phyloP scores from a whole-genome alignment of 306 rosid species.

The Castanea mollissima region DNA sequence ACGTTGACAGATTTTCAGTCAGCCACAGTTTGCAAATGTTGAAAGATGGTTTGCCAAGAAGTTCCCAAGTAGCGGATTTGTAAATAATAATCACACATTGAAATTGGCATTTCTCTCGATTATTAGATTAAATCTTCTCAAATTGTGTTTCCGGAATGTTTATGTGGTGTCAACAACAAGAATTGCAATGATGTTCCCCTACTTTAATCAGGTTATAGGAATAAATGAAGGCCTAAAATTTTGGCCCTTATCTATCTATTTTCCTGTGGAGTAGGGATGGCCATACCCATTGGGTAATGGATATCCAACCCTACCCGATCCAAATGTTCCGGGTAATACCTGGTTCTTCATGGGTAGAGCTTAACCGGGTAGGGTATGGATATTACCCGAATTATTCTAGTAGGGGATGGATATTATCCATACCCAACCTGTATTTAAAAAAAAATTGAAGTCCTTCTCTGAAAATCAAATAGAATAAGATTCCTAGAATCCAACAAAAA shows the following conservation, averaged over 20 bases:
- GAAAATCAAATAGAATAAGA: too few relatives aligned
- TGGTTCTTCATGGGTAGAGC: too few relatives aligned
- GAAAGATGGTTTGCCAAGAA: conserved; percentile 45
- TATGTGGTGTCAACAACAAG: conserved; percentile 47
- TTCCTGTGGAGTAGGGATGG: conserved; percentile 69
- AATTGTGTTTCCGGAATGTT: conserved; percentile 48
- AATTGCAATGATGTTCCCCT: conserved; percentile 57
- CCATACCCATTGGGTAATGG: too few relatives aligned
- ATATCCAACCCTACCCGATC: too few relatives aligned
- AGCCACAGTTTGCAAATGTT: conserved; percentile 56
- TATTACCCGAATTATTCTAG: too few relatives aligned
- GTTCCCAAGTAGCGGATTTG: conserved; percentile 38
- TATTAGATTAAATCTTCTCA: conserved; percentile 37
- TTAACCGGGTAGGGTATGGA: too few relatives aligned
- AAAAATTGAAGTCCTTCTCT: too few relatives aligned
- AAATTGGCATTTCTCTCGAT: conserved; percentile 47
- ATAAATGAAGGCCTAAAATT: conserved; percentile 55
- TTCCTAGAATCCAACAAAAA: too few relatives aligned
- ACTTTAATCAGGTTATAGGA: conserved; percentile 70
- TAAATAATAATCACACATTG: conserved; percentile 32
- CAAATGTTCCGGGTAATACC: too few relatives aligned
- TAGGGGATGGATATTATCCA: too few relatives aligned
- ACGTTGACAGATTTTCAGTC: conserved; percentile 64
- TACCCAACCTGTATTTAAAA: too few relatives aligned
- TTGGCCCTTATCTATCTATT: conserved; percentile 61